A percentile compares a stretch with the other conserved stretches of the same genome.
Conservation (phyloP, 257 asterid species). For the Solanum neorickii region DNA sequence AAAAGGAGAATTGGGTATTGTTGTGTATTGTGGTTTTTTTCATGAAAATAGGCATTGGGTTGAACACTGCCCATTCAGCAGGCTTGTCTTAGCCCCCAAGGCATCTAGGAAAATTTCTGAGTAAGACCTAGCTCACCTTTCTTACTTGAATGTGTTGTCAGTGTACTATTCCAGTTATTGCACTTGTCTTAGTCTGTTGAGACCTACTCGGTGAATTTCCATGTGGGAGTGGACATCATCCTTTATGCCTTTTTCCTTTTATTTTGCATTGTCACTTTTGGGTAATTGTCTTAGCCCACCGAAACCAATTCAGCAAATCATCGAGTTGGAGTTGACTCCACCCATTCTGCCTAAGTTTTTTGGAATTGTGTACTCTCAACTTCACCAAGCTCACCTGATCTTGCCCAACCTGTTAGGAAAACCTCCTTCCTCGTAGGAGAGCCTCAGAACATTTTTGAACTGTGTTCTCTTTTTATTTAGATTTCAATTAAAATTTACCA, state of each 20-base stretch:
- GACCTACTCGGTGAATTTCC: background rate
- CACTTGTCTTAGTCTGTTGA: background rate
- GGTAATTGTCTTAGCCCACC: background rate
- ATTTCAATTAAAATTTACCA: background rate
- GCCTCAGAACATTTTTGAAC: background rate
- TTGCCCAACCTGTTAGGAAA: background rate
- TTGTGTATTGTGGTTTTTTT: background rate
- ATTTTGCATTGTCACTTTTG: background rate
- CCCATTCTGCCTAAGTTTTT: too few species aligned
- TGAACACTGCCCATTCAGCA: background rate
- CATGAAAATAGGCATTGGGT: background rate
- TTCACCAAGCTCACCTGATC: background rate
- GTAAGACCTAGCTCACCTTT: background rate
- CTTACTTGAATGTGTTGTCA: background rate
- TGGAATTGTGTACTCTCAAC: background rate
- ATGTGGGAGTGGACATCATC: background rate
- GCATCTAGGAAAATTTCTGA: fast-evolving
- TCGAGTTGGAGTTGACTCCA: background rate
- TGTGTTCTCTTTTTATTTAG: background rate
- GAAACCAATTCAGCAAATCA: background rate
- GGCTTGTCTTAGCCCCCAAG: background rate
- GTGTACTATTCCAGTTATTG: background rate
- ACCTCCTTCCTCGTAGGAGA: background rate
- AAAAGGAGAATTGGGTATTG: too few species aligned
- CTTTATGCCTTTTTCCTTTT: background rate